A percentile compares a stretch with the other conserved stretches of the same genome.
phyloP scores from a whole-genome alignment of 257 asterid genomes.

The Cruciata laevipes region DNA sequence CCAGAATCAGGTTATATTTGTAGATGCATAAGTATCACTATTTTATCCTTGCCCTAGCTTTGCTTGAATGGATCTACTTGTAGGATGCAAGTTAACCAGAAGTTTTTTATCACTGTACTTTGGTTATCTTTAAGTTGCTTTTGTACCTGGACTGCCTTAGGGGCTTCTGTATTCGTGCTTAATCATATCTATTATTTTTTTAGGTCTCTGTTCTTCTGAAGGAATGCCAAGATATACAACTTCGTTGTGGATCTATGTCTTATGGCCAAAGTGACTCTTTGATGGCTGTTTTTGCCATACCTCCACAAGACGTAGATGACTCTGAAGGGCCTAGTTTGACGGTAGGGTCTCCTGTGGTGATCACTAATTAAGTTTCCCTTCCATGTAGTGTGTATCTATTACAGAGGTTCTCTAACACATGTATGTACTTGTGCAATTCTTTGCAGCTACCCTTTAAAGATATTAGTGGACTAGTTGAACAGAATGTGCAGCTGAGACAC shows the following conservation, averaged over 20 bases:
- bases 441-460: slow-evolving; percentile 82
- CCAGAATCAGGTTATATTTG: slow-evolving; percentile 61
- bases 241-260: slow-evolving; percentile 71
- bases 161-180: neutral
- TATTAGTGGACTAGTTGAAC: slow-evolving; percentile 84
- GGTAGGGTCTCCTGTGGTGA: slow-evolving; percentile 31
- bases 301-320: slow-evolving; percentile 28
- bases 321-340: slow-evolving; percentile 42
- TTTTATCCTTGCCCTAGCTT: neutral
- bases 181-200: neutral
- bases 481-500: slow-evolving; percentile 67
- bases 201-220: slow-evolving; percentile 79
- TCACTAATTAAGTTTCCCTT: neutral
- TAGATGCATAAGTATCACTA: neutral
- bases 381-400: neutral
- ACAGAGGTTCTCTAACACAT: neutral
- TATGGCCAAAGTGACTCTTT: slow-evolving; percentile 27
- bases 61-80: neutral
- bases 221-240: slow-evolving; percentile 89
- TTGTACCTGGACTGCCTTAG: neutral
- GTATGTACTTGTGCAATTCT: neutral
- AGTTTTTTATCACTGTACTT: neutral
- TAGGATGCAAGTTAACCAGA: neutral
- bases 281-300: slow-evolving; percentile 21
- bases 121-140: neutral